Evolutionary conservation across 108 stramenopile species (phyloP).

Genomic region (Cyclostephanos invisitatus): DNA sequence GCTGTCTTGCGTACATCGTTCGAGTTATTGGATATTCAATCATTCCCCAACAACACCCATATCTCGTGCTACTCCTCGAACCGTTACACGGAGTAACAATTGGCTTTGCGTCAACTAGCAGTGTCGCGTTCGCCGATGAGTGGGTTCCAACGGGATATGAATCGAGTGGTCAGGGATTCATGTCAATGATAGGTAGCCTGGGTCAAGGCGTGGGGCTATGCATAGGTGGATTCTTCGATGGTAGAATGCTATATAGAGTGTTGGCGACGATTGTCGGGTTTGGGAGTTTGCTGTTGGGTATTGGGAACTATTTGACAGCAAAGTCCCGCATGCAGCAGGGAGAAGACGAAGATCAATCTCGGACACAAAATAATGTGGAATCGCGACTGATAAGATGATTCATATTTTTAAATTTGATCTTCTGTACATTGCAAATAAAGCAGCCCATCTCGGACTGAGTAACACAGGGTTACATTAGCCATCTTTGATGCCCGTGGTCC

Average conservation of each 20-base stretch:
- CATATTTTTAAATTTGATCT: neutral
- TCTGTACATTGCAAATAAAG: no score
- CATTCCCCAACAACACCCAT: constrained; percentile 46
- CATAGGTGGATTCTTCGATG: constrained; percentile 44
- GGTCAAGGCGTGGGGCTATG: constrained; percentile 52
- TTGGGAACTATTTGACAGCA: constrained; percentile 14
- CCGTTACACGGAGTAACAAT: constrained; percentile 71
- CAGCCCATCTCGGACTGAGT: neutral
- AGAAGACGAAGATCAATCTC: neutral
- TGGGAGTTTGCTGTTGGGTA: constrained; percentile 33
- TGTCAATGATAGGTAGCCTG: constrained; percentile 32
- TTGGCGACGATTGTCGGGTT: constrained; percentile 38
- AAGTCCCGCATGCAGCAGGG: neutral
- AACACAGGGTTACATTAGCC: no score
- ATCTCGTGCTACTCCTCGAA: constrained; percentile 57
- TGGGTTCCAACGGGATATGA: constrained; percentile 53
- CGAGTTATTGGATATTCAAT: constrained; percentile 66
- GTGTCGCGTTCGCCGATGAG: constrained; percentile 54
- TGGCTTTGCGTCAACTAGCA: constrained; percentile 46
- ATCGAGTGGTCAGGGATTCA: constrained; percentile 48
- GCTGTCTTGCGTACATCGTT: constrained; percentile 52
- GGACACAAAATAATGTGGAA: neutral
- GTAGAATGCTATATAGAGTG: constrained; percentile 43
- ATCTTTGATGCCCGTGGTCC: no score
- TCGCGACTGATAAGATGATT: neutral